Base-by-base conservation (phyloP, 495 filamentous ascomycete genomes). In the Xylaria scruposa region DNA sequence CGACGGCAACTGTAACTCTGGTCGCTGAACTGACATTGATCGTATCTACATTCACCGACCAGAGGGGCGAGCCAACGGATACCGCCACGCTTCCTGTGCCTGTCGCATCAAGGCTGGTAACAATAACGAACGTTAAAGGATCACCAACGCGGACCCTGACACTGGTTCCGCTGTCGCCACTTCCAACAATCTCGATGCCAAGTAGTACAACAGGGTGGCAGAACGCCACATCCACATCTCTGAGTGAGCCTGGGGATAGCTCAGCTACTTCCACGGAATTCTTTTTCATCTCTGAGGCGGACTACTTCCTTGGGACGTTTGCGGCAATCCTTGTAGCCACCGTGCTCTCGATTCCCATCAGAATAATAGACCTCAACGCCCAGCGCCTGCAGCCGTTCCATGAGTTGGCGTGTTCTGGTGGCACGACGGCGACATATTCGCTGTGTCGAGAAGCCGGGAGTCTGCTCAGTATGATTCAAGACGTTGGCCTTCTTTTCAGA, bases 301-400 rank as follows among this genome's bases (percentile, higher is more conserved):
- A 78, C 38, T 82, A 82, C 58, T 81, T 82, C 70, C 70, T 81
- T 44, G 80, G 81, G 17, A 79, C 76, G 68, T 82, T 83, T 71
- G 75, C 79, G 26, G 77, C 79, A 15, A 75, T 78, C n/a, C 40
- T 83, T 15, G 53, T 80, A 13, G 75, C 76, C 70, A 76, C 75
- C 40, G 40, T 78, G 26, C 77, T 83, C 40, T 76, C 78, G 4
- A 76, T 83, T 56, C 79, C 80, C 2, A 71, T 83, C 29, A 76
- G 77, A 53, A 80, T 82, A 71, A 75, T 83, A 60, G 78, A 82
- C 76, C 66, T 76, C 61, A 76, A 75, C 66, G 80, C 80, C 47
- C 81, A 82, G 75, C 73, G 77, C 63, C 72, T 78, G 26, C 78
- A 81, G 72, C 81, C 81, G 3, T 83, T 76, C 77, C 78, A 82